Evolutionary conservation across 306 rosid species (phyloP).

Genomic region (Cicer yamashitae): DNA sequence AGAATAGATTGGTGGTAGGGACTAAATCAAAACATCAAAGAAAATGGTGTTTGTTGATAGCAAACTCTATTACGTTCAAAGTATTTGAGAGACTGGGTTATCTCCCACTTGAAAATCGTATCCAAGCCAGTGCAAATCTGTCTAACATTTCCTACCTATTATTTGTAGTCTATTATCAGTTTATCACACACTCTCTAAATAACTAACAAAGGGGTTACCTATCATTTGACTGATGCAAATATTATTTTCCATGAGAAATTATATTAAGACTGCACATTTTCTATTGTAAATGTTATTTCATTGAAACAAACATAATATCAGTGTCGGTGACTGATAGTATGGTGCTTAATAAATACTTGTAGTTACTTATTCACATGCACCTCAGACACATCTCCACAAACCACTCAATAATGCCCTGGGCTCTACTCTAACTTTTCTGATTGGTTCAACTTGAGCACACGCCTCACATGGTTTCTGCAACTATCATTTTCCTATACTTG

Average conservation of each 20-base stretch:
- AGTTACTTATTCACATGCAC: conserved; percentile 15
- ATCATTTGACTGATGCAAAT: conserved; percentile 23
- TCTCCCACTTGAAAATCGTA: neutral
- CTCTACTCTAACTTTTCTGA: neutral
- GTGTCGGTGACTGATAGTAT: conserved; percentile 1
- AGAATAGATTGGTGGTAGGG: neutral
- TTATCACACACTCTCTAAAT: neutral
- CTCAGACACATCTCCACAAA: conserved; percentile 8
- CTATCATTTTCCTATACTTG: conserved; percentile 21
- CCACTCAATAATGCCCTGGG: neutral
- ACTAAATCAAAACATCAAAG: neutral
- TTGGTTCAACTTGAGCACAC: conserved; percentile 5
- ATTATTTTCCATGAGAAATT: conserved; percentile 15
- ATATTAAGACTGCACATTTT: neutral
- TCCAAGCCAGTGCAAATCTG: neutral
- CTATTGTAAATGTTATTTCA: neutral
- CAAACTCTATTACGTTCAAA: neutral
- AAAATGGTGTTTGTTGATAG: neutral
- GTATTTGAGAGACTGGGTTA: neutral
- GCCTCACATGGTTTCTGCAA: neutral
- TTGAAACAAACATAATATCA: neutral
- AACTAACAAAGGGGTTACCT: neutral
- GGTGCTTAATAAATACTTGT: conserved; percentile 1
- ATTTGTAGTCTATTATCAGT: neutral
- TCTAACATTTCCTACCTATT: neutral